A percentile compares a stretch with the other conserved stretches of the same genome.
These are phyloP conservation scores for Xylaria sp. DNA, from an alignment of 2,329 filamentous ascomycete species.

Conservation along the genomic window DNA sequence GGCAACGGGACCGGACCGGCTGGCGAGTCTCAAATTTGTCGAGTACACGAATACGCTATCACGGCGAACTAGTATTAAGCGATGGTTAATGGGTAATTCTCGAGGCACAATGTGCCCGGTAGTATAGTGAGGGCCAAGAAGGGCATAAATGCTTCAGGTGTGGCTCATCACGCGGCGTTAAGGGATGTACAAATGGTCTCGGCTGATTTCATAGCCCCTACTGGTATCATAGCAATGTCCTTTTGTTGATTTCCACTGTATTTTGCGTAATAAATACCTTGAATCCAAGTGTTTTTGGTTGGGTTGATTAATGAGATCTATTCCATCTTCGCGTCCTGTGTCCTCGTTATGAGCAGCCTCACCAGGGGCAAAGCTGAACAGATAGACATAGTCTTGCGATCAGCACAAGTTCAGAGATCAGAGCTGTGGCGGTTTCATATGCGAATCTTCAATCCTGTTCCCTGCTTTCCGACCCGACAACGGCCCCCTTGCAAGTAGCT, in stretches of 20 bases:
- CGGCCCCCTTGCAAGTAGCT: too few species aligned
- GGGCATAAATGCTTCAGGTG: conserved; percentile 1
- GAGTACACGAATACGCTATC: not conserved
- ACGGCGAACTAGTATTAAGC: not conserved
- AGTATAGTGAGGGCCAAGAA: not conserved
- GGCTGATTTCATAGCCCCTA: not conserved
- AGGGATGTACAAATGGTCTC: not conserved
- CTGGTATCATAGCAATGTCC: not conserved
- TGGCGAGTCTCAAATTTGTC: not conserved
- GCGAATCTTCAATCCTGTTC: too few species aligned
- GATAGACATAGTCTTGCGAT: too few species aligned
- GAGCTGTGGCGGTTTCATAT: too few species aligned
- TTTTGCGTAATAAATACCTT: conserved; percentile 13
- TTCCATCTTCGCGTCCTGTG: too few species aligned
- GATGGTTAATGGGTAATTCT: not conserved
- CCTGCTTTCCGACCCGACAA: too few species aligned
- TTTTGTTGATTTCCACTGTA: not conserved
- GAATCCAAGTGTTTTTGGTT: not conserved
- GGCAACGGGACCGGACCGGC: not conserved
- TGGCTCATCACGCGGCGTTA: conserved; percentile 22
- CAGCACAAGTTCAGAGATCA: too few species aligned
- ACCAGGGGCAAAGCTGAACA: too few species aligned
- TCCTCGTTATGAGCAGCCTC: too few species aligned
- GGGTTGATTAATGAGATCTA: too few species aligned
- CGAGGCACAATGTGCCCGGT: not conserved